Evolutionary conservation across 2,329 filamentous ascomycete genomes (phyloP).

Genomic region (Nemania sp.): DNA sequence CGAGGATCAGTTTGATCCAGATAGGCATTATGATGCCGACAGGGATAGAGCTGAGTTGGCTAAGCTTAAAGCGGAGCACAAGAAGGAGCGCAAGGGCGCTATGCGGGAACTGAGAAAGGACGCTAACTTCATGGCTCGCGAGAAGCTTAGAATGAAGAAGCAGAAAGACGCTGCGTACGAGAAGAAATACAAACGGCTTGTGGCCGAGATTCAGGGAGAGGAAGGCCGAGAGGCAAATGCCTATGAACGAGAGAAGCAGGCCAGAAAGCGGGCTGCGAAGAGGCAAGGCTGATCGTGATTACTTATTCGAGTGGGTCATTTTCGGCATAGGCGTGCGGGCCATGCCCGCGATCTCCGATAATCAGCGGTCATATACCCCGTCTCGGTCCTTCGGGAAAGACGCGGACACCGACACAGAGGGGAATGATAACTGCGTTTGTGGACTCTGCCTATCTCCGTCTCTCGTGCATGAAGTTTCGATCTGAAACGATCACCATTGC

Average conservation of each 20-base stretch:
- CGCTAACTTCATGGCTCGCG: constrained; percentile 87
- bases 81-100: constrained; percentile 92
- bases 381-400: too few species aligned
- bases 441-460: too few species aligned
- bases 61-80: constrained; percentile 87
- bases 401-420: too few species aligned
- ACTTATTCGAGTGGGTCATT: neutral
- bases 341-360: too few species aligned
- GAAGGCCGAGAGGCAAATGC: constrained; percentile 84
- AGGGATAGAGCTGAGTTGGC: constrained; percentile 82
- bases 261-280: constrained; percentile 68
- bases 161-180: constrained; percentile 91
- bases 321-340: neutral
- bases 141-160: constrained; percentile 90
- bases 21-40: constrained; percentile 96
- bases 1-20: constrained; percentile 91
- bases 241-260: constrained; percentile 84
- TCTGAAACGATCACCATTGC: too few species aligned
- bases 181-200: constrained; percentile 88
- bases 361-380: too few species aligned
- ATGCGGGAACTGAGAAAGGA: constrained; percentile 95
- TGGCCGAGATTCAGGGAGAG: constrained; percentile 94
- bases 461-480: too few species aligned
- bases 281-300: constrained; percentile 29
- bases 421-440: too few species aligned